Conservation (phyloP, 345 rosid genomes). For the Erodium maritimum region DNA sequence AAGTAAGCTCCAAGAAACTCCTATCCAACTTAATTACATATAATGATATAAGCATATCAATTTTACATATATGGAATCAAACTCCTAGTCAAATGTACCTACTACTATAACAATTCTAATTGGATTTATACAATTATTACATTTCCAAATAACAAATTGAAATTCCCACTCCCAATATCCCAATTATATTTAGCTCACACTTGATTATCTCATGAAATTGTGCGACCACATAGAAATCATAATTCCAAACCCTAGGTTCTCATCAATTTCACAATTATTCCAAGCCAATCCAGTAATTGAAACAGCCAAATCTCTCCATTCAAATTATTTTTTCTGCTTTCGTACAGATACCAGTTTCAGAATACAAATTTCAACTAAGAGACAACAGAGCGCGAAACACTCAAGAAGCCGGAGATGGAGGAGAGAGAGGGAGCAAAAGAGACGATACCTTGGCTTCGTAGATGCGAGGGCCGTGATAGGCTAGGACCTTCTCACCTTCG, state of each 20-base stretch:
- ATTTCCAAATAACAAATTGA: background rate
- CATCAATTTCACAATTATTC: background rate
- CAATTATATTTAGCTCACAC: background rate
- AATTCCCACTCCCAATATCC: background rate
- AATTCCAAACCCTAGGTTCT: background rate
- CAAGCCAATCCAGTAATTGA: background rate
- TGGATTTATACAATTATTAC: background rate
- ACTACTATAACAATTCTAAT: no score
- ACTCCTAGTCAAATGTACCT: no score
- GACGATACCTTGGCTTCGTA: conserved; percentile 71
- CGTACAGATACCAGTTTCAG: background rate
- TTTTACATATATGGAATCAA: no score
- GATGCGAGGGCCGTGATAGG: conserved; percentile 86
- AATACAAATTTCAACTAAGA: background rate
- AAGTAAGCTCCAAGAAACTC: background rate
- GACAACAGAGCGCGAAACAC: background rate
- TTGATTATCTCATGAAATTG: background rate
- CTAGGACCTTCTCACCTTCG: conserved; percentile 80
- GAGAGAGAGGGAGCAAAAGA: conserved; percentile 5
- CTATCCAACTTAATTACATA: background rate
- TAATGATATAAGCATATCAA: no score
- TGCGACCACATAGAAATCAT: background rate
- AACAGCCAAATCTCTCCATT: background rate
- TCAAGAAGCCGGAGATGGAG: background rate
- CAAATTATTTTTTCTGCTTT: background rate